Evolutionary conservation across 2,329 filamentous ascomycete species (phyloP).

Genomic region (Arthrobotrys pseudoclavata): DNA sequence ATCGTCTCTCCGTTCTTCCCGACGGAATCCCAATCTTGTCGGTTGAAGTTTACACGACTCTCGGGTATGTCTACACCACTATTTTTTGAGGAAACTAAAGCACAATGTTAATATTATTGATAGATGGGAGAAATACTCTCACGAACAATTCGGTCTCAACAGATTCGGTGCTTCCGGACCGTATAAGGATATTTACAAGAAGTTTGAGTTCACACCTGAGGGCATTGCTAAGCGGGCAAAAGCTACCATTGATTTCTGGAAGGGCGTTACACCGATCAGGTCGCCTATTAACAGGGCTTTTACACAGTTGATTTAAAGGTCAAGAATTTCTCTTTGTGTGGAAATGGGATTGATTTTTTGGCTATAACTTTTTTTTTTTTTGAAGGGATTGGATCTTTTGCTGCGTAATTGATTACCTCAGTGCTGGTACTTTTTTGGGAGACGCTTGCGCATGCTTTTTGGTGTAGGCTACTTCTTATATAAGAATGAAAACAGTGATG

Average conservation of each 20-base stretch:
- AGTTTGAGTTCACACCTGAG: conserved; percentile 99
- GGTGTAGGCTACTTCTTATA: conserved; percentile 19
- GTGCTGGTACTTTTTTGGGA: background rate
- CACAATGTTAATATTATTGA: conserved; percentile 13
- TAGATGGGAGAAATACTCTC: conserved; percentile 96
- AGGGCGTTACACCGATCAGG: conserved; percentile 88
- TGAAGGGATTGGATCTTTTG: conserved; percentile 12
- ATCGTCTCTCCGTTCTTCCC: conserved; percentile 90
- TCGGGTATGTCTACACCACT: conserved; percentile 69
- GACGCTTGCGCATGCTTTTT: conserved; percentile 14
- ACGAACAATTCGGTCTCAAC: conserved; percentile 99
- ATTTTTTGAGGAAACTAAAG: conserved; percentile 5
- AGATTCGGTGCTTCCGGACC: conserved; percentile 97
- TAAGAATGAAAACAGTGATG: conserved; percentile 30
- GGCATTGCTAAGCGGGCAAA: conserved; percentile 94
- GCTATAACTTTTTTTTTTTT: background rate
- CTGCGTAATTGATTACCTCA: conserved; percentile 11
- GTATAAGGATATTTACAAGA: conserved; percentile 99
- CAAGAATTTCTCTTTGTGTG: background rate
- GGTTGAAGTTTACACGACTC: conserved; percentile 95
- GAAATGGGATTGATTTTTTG: background rate
- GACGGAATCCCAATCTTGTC: conserved; percentile 93
- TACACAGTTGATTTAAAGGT: conserved; percentile 89
- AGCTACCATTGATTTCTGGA: conserved; percentile 96
- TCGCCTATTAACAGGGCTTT: conserved; percentile 98